A percentile compares a stretch with the other conserved stretches of the same genome.
These are phyloP conservation scores for Globisporangium irregulare DNA, from an alignment of 352 stramenopile species.

Conservation along the genomic window DNA sequence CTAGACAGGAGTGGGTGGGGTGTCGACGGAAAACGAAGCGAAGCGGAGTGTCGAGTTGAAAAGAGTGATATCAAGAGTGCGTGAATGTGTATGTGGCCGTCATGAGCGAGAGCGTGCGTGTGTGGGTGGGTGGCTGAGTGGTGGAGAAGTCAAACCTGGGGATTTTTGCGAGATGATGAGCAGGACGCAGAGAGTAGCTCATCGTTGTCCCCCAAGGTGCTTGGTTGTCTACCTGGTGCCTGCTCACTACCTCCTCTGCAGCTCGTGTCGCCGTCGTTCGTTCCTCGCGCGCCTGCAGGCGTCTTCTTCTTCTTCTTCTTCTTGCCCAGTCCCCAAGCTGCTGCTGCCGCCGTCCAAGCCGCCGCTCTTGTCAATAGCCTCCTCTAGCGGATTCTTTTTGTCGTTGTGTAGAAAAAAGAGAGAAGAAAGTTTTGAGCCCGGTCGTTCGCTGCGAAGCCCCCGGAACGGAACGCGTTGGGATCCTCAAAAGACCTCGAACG, in stretches of 20 bases:
- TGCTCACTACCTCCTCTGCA: neutral
- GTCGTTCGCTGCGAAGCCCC: conserved; percentile 1
- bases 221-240: neutral
- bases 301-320: neutral
- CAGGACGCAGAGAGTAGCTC: conserved; percentile 1
- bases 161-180: conserved; percentile 1
- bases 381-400: conserved; percentile 6
- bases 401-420: conserved; percentile 4
- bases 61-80: conserved; percentile 11
- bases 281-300: conserved; percentile 3
- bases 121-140: neutral
- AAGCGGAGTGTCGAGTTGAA: conserved; percentile 3
- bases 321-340: neutral
- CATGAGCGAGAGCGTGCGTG: neutral
- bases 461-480: neutral
- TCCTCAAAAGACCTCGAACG: conserved; percentile 11
- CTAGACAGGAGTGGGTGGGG: conserved; percentile 8
- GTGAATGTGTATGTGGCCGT: conserved; percentile 11
- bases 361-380: neutral
- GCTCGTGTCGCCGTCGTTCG: neutral
- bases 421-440: neutral
- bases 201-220: conserved; percentile 1
- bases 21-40: conserved; percentile 12
- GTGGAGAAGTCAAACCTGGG: neutral
- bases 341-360: conserved; percentile 1